Base-by-base conservation (phyloP, 108 stramenopile genomes). In the Pseudonitzschia multiseries region DNA sequence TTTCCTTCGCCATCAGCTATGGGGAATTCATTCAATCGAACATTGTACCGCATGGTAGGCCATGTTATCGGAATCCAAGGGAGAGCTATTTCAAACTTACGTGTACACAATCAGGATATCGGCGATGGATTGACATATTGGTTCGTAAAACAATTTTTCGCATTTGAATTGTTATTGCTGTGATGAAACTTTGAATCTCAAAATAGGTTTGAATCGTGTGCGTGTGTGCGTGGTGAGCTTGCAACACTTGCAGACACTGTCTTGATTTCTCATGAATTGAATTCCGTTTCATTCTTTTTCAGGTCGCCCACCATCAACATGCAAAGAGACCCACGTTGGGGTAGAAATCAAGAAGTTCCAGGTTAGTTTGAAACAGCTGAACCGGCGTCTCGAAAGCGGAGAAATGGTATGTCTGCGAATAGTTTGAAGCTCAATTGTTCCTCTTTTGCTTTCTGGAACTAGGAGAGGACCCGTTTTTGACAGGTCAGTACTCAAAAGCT, bases 251-350 rank as follows among this genome's bases (percentile, higher is more conserved):
- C 36, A 2, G 36, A 36, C 6, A 36, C 36, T 36, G 6, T 36
- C 36, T 36, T 6, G 4, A 36, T 36, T 6, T 36, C 36, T 36
- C 36, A 36, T 5, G 6, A 36, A 36, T 36, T 6, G 36, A 36
- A 2, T 36, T 51, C 9, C n/a, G 3, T 9, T 51, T 51, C 27
- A 27, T 59, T 31, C 10, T 59, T 33, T 26, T 26, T 5, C 26
- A 59, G 57, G 57, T 62, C 61, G 14, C 91, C 91, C 17, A 87
- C 83, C 51, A 77, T 92, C 17, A 92, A 92, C 62, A 71, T 88
- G 32, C 80, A 83, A 31, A 74, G 91, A 43, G 91, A 92, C 76
- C 88, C 88, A n/a, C 79, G 91, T 29, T 92, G 86, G 86, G 91
- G 91, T 27, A 68, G 91, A 21, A 81, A 79, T 40, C 85, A 86